These are phyloP conservation scores for Fusarium tuaranense DNA, from an alignment of 2,329 filamentous ascomycete species.

Conservation along the genomic window DNA sequence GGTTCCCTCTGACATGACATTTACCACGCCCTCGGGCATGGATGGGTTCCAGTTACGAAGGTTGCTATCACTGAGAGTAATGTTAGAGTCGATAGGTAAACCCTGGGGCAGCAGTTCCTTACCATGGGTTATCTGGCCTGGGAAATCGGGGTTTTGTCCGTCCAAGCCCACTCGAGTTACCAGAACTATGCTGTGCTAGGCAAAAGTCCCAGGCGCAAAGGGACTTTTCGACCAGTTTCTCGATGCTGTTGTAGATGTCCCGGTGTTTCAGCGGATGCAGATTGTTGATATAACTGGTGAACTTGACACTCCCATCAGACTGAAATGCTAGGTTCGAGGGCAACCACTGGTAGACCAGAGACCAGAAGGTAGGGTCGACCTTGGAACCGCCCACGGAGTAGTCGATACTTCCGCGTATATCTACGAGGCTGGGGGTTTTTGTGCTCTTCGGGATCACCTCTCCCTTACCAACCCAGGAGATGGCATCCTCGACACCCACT, in stretches of 20 bases:
- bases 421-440: background rate
- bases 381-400: background rate
- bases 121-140: background rate
- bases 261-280: background rate
- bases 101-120: background rate
- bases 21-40: background rate
- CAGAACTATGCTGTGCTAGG: background rate
- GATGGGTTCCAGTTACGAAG: background rate
- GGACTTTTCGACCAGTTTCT: background rate
- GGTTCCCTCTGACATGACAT: background rate
- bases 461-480: background rate
- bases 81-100: background rate
- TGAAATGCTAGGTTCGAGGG: background rate
- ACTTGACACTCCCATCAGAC: background rate
- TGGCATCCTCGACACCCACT: conserved; percentile 29
- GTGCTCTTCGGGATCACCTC: background rate
- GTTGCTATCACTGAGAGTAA: background rate
- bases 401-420: background rate
- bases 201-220: background rate
- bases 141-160: background rate
- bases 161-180: background rate
- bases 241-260: background rate
- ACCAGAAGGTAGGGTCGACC: background rate
- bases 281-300: background rate
- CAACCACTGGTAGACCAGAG: background rate